Evolutionary conservation across 1,284 basidiomycete genomes (phyloP), one percentile per base, ranked within the genome.

Genomic region (Sanguinoderma infundibulare): DNA sequence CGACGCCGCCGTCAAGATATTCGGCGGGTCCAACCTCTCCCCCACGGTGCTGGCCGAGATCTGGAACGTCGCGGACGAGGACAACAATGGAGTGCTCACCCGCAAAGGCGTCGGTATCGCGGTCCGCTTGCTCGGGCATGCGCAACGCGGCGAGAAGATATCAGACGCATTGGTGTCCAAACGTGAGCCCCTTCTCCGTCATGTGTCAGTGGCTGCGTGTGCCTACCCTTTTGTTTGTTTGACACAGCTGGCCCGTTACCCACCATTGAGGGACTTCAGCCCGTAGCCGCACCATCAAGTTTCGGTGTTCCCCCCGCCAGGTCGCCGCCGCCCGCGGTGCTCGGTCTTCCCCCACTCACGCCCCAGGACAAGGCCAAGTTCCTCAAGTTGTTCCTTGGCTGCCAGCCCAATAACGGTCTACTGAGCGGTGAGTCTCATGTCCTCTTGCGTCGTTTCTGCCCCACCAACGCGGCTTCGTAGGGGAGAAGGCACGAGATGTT

Each of bases 31-130:
- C 49, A 90, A 91, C 69, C 84, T 97, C 58, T 77, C 86, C 32
- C 87, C 93, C 8, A 79, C 83, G n/a, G 82, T 86, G 36, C 88
- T 99, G 61, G 95, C 96, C 44, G 92, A 98, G 79, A 91, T 99
- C 69, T 99, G 98, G 97, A 85, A 83, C 57, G 79, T 98, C 62
- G 90, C 96, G 42, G 98, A 99, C 80, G 90, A 91, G 54, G 91
- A 95, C 49, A 96, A 98, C 80, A 93, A 93, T 65, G 96, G 96
- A 3, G 95, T 91, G 78, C 83, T 99, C 59, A 91, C 94, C 15
- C 87, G 85, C 66, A 94, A 93, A 69, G 92, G 91, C 40, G 92
- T 95, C 72, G 89, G 93, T 47, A 83, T 92, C 63, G 96, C 94
- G 9, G 82, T 98, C 28, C 85, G 98, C 57, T 82, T 99, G 47